Percentiles rank a stretch among this genome's conserved stretches.
Conservation (phyloP, 2,329 filamentous ascomycete genomes). For the Colletotrichum euphorbiae region DNA sequence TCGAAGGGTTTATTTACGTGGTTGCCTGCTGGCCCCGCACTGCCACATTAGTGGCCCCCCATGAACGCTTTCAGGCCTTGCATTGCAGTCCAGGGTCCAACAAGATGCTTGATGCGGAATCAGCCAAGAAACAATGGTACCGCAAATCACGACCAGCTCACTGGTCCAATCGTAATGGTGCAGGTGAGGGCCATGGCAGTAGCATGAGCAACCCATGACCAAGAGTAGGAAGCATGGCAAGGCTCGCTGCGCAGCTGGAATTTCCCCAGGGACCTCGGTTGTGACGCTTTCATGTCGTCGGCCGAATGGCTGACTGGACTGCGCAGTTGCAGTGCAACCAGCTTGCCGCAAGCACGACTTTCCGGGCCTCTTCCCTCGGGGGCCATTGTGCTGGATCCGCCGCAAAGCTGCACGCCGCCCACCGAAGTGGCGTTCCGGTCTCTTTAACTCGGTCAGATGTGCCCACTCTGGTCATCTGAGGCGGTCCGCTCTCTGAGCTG, state of each 20-base stretch:
- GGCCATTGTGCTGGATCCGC: conserved; percentile 32
- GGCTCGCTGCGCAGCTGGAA: not conserved
- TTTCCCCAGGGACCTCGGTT: conserved; percentile 20
- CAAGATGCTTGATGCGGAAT: conserved; percentile 31
- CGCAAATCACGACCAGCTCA: conserved; percentile 28
- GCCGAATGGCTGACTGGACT: conserved; percentile 3
- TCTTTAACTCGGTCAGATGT: conserved; percentile 9
- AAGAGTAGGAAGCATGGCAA: not conserved
- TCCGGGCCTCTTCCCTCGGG: conserved; percentile 12
- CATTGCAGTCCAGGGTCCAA: conserved; percentile 35
- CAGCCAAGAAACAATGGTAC: conserved; percentile 35
- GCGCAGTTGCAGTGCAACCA: conserved; percentile 29
- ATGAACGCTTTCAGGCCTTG: conserved; percentile 39
- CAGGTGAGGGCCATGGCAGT: conserved; percentile 24
- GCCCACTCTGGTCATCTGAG: conserved; percentile 10
- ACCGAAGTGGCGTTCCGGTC: conserved; percentile 27
- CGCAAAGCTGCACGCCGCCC: conserved; percentile 32
- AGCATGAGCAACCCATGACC: not conserved
- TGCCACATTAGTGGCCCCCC: conserved; percentile 39
- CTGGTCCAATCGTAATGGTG: conserved; percentile 28
- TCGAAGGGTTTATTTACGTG: conserved; percentile 33
- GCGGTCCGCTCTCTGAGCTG: not conserved
- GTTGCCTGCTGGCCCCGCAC: conserved; percentile 39
- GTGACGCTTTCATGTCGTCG: conserved; percentile 12
- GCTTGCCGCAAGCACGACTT: too few species aligned